Conservation (phyloP, 345 rosid species). For the Eucalyptus sp. region DNA sequence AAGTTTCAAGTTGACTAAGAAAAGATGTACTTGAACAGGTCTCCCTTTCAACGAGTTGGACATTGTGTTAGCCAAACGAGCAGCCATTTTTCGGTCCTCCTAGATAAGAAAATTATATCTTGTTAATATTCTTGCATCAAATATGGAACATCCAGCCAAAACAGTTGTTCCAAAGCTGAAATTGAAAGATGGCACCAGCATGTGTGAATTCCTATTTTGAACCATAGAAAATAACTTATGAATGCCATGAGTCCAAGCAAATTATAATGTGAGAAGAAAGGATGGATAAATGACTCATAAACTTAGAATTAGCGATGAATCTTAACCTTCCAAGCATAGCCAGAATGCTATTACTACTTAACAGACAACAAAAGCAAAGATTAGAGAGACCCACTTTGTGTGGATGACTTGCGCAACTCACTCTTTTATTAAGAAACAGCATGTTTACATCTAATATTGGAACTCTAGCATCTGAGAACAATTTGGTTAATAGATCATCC, state of each 20-base stretch:
- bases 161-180: not conserved
- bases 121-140: not conserved
- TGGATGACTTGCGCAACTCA: not conserved
- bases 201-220: not conserved
- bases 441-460: not conserved
- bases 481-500: not conserved
- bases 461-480: not conserved
- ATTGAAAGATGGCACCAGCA: not conserved
- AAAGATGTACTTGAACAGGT: conserved; percentile 72
- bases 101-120: conserved; percentile 7
- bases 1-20: not conserved
- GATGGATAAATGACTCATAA: not conserved
- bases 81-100: conserved; percentile 86
- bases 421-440: not conserved
- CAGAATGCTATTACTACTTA: not conserved
- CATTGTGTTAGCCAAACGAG: conserved; percentile 61
- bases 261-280: not conserved
- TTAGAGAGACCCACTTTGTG: not conserved
- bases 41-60: conserved; percentile 83
- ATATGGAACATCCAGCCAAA: not conserved
- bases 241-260: not conserved
- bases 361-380: not conserved
- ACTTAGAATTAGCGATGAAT: not conserved
- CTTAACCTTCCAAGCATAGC: not conserved
- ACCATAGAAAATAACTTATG: not conserved